A percentile compares a stretch with the other conserved stretches of the same genome.
Evolutionary conservation across 2,329 filamentous ascomycete genomes (phyloP).

Genomic region (Lachnellula cervina): DNA sequence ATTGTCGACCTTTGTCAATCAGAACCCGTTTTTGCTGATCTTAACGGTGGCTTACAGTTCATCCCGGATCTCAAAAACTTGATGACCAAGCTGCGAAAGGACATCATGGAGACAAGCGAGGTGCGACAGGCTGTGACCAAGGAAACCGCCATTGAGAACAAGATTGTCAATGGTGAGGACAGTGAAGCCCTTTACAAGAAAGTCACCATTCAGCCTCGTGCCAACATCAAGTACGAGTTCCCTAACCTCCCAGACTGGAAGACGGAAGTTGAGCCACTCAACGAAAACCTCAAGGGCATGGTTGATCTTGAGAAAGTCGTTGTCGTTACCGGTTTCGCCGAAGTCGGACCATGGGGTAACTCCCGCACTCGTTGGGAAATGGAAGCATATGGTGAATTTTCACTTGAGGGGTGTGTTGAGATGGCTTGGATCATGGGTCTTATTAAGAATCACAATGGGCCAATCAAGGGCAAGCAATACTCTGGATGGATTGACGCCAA

Average conservation of each 20-base stretch:
- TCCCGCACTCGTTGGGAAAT: constrained; percentile 98
- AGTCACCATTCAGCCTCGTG: constrained; percentile 85
- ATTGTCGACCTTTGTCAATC: constrained; percentile 94
- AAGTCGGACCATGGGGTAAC: constrained; percentile 97
- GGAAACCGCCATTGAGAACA: constrained; percentile 94
- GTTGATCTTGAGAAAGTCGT: constrained; percentile 98
- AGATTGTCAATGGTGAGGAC: constrained; percentile 89
- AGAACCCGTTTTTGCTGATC: constrained; percentile 92
- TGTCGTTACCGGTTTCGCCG: constrained; percentile 92
- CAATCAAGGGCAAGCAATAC: constrained; percentile 92
- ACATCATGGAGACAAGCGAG: constrained; percentile 92
- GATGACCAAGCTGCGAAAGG: constrained; percentile 89
- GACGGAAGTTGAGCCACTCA: constrained; percentile 81
- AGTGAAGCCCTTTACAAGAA: constrained; percentile 93
- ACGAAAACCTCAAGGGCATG: constrained; percentile 89
- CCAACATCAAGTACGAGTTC: constrained; percentile 98
- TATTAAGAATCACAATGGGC: constrained; percentile 97
- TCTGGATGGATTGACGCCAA: constrained; percentile 96
- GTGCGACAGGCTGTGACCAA: constrained; percentile 90
- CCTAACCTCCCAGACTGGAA: constrained; percentile 89
- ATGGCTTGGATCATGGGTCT: constrained; percentile 99
- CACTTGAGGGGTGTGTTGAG: constrained; percentile 93
- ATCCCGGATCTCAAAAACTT: constrained; percentile 91
- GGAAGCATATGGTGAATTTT: constrained; percentile 96
- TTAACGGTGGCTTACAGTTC: constrained; percentile 97